Conservation (phyloP, 306 rosid genomes). For the barrel medic (Medicago truncatula) region MtrunA17r5.0-ANR NC_053043.1:34999001-34999500, state of each 20-base stretch:
- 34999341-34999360: conserved; percentile 3
- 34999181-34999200: conserved; percentile 20
- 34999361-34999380: conserved; percentile 27
- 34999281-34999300: conserved; percentile 5
- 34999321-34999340: conserved; percentile 8
- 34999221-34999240: not conserved
- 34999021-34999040: not conserved
- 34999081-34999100: too few relatives aligned
- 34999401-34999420: conserved; percentile 23
- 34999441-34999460: conserved; percentile 20
- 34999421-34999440: conserved; percentile 22
- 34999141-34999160: conserved; percentile 5
- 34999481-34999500: conserved; percentile 15
- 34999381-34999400: not conserved
- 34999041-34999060: too few relatives aligned
- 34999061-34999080: too few relatives aligned
- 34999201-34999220: conserved; percentile 2
- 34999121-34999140: conserved; percentile 7
- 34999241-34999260: too few relatives aligned
- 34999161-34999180: not conserved
- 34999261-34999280: not conserved
- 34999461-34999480: conserved; percentile 6
- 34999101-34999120: conserved; percentile 7
- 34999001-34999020: not conserved
- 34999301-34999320: conserved; percentile 5